Conservation (phyloP, 75 land plant species). For the Selaginella tamariscina region DNA sequence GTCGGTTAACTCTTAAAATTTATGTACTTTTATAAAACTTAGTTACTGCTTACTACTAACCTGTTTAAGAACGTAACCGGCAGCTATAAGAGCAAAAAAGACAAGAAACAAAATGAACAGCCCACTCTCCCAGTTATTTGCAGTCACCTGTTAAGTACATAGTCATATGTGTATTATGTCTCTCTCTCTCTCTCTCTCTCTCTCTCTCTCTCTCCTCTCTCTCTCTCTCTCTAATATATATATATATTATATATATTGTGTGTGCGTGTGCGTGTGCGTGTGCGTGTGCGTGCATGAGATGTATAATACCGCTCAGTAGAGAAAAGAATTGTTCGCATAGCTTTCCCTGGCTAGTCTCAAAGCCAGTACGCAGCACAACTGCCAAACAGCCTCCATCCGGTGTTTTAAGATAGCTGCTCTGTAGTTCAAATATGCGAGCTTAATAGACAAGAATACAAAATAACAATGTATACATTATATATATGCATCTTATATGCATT, state of each 20-base stretch:
- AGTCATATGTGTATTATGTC: not conserved
- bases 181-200: slow-evolving; percentile 59
- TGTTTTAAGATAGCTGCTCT: slow-evolving; percentile 48
- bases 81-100: slow-evolving; percentile 88
- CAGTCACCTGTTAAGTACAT: slow-evolving; percentile 58
- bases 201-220: too few relatives aligned
- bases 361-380: slow-evolving; percentile 84
- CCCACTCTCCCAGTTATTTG: slow-evolving; percentile 99
- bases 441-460: too few relatives aligned
- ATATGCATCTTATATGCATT: too few relatives aligned
- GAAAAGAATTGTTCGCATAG: slow-evolving; percentile 95
- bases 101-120: slow-evolving; percentile 90
- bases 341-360: slow-evolving; percentile 97
- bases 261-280: too few relatives aligned
- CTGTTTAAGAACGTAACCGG: slow-evolving; percentile 95
- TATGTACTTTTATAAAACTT: too few relatives aligned
- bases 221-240: too few relatives aligned
- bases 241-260: not conserved
- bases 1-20: too few relatives aligned
- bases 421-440: not conserved
- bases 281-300: too few relatives aligned
- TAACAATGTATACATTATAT: too few relatives aligned
- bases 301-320: slow-evolving; percentile 98
- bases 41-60: too few relatives aligned
- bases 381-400: slow-evolving; percentile 99